Evolutionary conservation across 352 stramenopile species (phyloP), one percentile per base, ranked within the genome.

Genomic region (Globisporangium cylindrosporum): DNA sequence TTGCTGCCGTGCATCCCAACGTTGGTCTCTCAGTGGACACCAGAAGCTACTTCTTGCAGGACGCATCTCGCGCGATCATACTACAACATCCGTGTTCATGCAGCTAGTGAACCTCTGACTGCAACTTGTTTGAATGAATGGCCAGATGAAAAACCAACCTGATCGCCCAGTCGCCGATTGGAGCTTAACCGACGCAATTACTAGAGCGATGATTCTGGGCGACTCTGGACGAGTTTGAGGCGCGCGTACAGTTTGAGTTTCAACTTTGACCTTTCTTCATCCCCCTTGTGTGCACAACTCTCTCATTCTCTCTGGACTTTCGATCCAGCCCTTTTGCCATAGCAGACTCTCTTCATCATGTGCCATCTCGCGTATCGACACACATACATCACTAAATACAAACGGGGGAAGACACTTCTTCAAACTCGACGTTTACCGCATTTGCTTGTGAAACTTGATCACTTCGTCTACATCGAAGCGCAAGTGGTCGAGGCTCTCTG

Each of bases 401-500:
- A 53, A 56, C 24, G 59, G 55, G 15, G 14, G 24, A 18, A 20
- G 36, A 18, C 15, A 41, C 32, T 58, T 38, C 43, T 24, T 51
- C 24, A n/a, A 58, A 58, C 3, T 15, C 51, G 15, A 34, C 8
- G 14, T 48, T 38, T 43, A 66, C 27, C 58, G 69, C 27, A 72
- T 58, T 56, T 77, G 73, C 66, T 79, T 79, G 68, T 79, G 73
- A 58, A 73, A 72, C 68, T 79, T 78, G 73, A 82, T 80, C 54
- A 82, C 73, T 25, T 82, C 75, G 54, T 79, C 68, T 1, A 82
- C 73, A 48, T 82, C 73, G 14, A 74, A 71, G 34, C 75, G 75
- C 51, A 82, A 59, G 38, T 78, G 73, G 36, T 78, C 67, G 38
- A 82, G 64, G 22, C 51, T 61, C 78, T 73, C 66, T 82, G 53